Conservation (phyloP, 2,329 filamentous ascomycete species). For the Lecanicillium sp. region DNA sequence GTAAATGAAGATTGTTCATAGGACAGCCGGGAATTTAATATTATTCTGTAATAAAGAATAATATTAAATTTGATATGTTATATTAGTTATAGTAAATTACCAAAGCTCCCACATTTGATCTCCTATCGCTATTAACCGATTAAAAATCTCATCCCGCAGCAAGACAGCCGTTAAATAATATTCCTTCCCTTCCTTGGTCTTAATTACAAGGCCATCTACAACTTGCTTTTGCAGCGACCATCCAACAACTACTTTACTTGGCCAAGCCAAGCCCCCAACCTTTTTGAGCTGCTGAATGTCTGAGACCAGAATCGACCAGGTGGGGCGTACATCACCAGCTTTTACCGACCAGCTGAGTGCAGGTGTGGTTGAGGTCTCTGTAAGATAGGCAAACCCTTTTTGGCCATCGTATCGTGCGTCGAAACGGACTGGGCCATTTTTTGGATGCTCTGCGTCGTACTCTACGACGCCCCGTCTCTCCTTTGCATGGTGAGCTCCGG, state of each 20-base stretch:
- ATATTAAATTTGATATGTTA: no score
- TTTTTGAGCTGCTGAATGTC: slow-evolving; percentile 73
- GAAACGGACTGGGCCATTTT: slow-evolving; percentile 66
- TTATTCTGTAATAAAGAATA: no score
- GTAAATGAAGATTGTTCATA: no score
- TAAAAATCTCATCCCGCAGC: slow-evolving; percentile 72
- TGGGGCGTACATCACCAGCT: slow-evolving; percentile 47
- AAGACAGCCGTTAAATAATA: slow-evolving; percentile 65
- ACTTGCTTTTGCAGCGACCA: slow-evolving; percentile 71
- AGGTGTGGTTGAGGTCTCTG: slow-evolving; percentile 59
- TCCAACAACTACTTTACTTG: slow-evolving; percentile 73
- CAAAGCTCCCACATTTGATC: slow-evolving; percentile 78
- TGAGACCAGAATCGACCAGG: slow-evolving; percentile 64
- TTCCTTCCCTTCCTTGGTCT: slow-evolving; percentile 47
- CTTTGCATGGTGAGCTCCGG: slow-evolving; percentile 52
- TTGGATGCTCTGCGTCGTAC: slow-evolving; percentile 34
- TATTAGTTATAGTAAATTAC: no score
- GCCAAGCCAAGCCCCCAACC: slow-evolving; percentile 77
- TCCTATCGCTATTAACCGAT: slow-evolving; percentile 69
- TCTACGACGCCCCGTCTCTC: slow-evolving; percentile 65
- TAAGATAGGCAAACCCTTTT: slow-evolving; percentile 67
- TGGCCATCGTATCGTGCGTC: slow-evolving; percentile 63
- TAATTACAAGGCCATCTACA: slow-evolving; percentile 66
- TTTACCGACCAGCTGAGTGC: slow-evolving; percentile 60
- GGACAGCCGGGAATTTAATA: no score